Conservation (phyloP, 1,139 yeast species). For the Zygoascus hellenicus region DNA sequence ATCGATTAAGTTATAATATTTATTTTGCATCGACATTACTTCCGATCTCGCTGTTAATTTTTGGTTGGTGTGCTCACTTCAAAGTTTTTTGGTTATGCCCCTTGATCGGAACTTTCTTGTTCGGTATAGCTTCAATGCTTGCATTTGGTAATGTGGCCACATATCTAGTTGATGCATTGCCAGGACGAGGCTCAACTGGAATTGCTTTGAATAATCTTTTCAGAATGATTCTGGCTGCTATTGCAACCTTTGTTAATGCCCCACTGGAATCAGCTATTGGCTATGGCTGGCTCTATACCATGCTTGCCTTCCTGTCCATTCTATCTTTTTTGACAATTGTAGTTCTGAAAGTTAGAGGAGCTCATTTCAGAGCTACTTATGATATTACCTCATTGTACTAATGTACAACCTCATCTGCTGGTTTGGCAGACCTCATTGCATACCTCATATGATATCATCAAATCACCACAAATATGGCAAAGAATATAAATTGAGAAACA, state of each 20-base stretch:
- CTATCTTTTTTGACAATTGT: slow-evolving; percentile 42
- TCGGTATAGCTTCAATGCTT: slow-evolving; percentile 81
- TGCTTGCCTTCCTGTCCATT: slow-evolving; percentile 48
- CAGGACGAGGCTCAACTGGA: slow-evolving; percentile 87
- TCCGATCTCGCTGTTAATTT: slow-evolving; percentile 63
- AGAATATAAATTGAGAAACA: neutral
- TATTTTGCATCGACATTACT: slow-evolving; percentile 55
- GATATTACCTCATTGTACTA: slow-evolving; percentile 44
- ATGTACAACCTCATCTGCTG: neutral
- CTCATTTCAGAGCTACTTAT: slow-evolving; percentile 57
- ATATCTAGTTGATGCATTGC: slow-evolving; percentile 75
- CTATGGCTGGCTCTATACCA: slow-evolving; percentile 62
- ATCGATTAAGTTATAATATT: slow-evolving; percentile 72
- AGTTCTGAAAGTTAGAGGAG: slow-evolving; percentile 53
- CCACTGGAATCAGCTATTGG: slow-evolving; percentile 60
- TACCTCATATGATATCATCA: neutral
- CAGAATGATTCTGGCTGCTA: slow-evolving; percentile 68
- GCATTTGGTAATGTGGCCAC: slow-evolving; percentile 78
- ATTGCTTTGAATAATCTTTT: slow-evolving; percentile 75
- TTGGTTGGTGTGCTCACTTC: slow-evolving; percentile 75
- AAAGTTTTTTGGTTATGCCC: slow-evolving; percentile 69
- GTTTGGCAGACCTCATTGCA: neutral
- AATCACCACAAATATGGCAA: neutral
- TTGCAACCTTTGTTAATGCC: slow-evolving; percentile 68
- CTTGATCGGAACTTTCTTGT: slow-evolving; percentile 69